Conservation (phyloP, 352 stramenopile genomes). For the Pythium monospermum region DNA sequence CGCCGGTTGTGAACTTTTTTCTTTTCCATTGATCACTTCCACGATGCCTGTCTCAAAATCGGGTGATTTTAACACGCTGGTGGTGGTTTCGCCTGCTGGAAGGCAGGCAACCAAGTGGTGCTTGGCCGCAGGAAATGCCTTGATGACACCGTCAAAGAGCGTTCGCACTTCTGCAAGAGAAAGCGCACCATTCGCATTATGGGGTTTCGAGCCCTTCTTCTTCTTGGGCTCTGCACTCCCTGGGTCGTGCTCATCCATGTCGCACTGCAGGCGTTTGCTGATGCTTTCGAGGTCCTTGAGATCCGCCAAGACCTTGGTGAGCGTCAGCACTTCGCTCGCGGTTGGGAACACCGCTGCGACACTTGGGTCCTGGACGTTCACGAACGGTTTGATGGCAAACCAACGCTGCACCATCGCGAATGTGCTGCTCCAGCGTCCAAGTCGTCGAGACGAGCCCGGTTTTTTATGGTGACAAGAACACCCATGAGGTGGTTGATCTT, state of each 20-base stretch:
- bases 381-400: neutral
- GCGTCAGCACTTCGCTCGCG: neutral
- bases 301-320: constrained; percentile 12
- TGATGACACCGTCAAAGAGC: neutral
- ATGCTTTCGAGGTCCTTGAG: constrained; percentile 22
- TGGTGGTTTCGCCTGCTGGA: no score
- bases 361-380: constrained; percentile 2
- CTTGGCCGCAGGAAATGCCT: neutral
- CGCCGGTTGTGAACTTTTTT: neutral
- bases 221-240: neutral
- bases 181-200: no score
- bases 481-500: constrained; percentile 11
- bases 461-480: constrained; percentile 15
- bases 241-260: neutral
- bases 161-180: constrained; percentile 3
- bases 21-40: neutral
- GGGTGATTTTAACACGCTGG: neutral
- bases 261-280: constrained; percentile 9
- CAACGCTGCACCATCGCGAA: constrained; percentile 10
- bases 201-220: no score
- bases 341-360: constrained; percentile 10
- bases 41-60: constrained; percentile 4
- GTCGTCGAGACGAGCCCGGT: constrained; percentile 6
- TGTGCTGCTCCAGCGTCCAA: constrained; percentile 19
- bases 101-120: neutral